These are phyloP conservation scores for Teunomyces funiuensis DNA, from an alignment of 805 yeast species.

Conservation along the genomic window DNA sequence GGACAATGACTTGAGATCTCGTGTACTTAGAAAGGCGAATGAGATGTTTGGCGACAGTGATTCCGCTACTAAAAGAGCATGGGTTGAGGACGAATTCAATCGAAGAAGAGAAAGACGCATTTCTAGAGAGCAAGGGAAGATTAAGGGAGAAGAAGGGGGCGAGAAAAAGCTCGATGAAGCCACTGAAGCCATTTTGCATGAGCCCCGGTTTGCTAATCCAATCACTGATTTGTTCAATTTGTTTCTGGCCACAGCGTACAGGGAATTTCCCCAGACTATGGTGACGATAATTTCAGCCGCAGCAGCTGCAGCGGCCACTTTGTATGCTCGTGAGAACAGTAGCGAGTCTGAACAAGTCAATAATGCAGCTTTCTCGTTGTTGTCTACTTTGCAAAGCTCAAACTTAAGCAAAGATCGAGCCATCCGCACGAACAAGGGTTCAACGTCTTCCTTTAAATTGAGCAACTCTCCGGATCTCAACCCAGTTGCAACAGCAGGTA, in stretches of 20 bases:
- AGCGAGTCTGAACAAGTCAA: conserved; percentile 23
- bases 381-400: conserved; percentile 22
- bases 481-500: conserved; percentile 4
- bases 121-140: conserved; percentile 15
- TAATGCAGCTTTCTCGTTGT: conserved; percentile 21
- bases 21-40: conserved; percentile 74
- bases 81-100: conserved; percentile 76
- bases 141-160: conserved; percentile 18
- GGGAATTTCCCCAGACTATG: conserved; percentile 34
- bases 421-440: background rate
- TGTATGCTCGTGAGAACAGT: conserved; percentile 25
- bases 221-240: conserved; percentile 38
- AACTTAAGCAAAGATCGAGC: background rate
- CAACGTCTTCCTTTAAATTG: background rate
- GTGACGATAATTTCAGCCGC: conserved; percentile 37
- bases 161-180: conserved; percentile 17
- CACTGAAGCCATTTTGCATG: conserved; percentile 13
- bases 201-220: conserved; percentile 24
- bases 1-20: conserved; percentile 80
- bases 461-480: background rate
- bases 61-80: conserved; percentile 51
- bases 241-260: conserved; percentile 29
- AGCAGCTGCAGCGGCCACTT: conserved; percentile 38
- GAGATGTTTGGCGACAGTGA: conserved; percentile 62
- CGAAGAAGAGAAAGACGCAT: conserved; percentile 62